Conservation (phyloP, 768 basidiomycete species). For the Mrakia hoshinonis region DNA sequence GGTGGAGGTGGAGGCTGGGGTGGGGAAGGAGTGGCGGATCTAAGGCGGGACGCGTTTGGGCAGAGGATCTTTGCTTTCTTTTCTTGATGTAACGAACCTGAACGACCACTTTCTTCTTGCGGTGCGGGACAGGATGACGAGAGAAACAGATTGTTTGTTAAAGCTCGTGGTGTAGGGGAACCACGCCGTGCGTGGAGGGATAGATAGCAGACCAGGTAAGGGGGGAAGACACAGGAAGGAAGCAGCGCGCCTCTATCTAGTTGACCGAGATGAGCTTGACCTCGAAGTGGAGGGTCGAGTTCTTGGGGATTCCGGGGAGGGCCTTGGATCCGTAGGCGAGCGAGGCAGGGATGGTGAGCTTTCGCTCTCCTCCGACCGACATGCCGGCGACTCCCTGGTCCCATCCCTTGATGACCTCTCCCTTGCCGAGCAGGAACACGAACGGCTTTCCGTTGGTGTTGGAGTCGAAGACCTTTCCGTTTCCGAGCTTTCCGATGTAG, state of each 20-base stretch:
- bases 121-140: too few species aligned
- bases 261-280: slow-evolving; percentile 33
- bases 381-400: slow-evolving; percentile 86
- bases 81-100: too few species aligned
- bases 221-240: not conserved
- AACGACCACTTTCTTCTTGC: too few species aligned
- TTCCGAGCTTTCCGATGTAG: slow-evolving; percentile 69
- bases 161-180: not conserved
- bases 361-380: slow-evolving; percentile 76
- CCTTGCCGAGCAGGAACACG: slow-evolving; percentile 65
- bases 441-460: slow-evolving; percentile 72
- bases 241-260: not conserved
- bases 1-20: not conserved
- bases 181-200: not conserved
- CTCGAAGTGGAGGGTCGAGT: slow-evolving; percentile 71
- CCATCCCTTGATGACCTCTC: slow-evolving; percentile 89
- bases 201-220: slow-evolving; percentile 17
- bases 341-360: slow-evolving; percentile 57
- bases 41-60: not conserved
- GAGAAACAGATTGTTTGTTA: too few species aligned
- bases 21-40: not conserved
- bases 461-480: slow-evolving; percentile 51
- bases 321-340: slow-evolving; percentile 48
- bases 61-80: not conserved
- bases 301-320: slow-evolving; percentile 32